phyloP scores from a whole-genome alignment of 179 eudicot genomes.

The Heliamphora ciliata region DNA sequence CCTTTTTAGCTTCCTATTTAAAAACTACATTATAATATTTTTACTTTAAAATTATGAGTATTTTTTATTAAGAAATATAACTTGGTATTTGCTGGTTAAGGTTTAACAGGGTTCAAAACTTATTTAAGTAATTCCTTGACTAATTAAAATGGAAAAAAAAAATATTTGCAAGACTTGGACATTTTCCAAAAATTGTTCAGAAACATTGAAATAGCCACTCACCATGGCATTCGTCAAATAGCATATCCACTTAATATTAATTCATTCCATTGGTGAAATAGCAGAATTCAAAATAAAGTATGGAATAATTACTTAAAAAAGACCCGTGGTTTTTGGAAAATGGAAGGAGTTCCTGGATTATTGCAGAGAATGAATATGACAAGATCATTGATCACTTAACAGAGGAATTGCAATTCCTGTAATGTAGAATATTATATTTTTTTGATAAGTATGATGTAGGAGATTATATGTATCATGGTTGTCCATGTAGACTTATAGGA shows the following conservation, averaged over 20 bases:
- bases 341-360: no score
- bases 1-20: not conserved
- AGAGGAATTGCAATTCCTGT: not conserved
- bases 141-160: not conserved
- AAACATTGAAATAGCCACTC: not conserved
- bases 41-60: not conserved
- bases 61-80: not conserved
- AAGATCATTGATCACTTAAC: not conserved
- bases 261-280: no score
- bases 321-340: not conserved
- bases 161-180: not conserved
- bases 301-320: no score
- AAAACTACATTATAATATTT: not conserved
- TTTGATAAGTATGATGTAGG: no score
- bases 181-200: not conserved
- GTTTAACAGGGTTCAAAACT: not conserved
- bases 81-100: not conserved
- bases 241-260: not conserved
- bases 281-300: no score
- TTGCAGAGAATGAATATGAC: not conserved
- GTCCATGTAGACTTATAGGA: not conserved
- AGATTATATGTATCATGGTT: no score
- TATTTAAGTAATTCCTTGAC: not conserved
- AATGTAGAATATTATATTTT: not conserved
- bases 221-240: not conserved